Evolutionary conservation across 2,329 filamentous ascomycete species (phyloP), one percentile per base, ranked within the genome.

Genomic region (Aspergillus tamarii): DNA sequence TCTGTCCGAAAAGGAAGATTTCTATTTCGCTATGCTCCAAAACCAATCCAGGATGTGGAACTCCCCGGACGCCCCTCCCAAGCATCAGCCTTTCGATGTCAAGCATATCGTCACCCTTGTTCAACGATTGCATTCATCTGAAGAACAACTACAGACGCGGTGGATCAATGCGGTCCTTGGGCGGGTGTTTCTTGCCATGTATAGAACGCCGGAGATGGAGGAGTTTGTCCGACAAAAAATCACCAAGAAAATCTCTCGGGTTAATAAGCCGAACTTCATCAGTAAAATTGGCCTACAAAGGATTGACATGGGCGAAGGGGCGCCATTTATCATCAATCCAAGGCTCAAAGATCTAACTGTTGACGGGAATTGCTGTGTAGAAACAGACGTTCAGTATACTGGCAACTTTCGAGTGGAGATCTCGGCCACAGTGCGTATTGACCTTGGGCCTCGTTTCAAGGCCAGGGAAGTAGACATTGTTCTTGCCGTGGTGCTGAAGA

Each of bases 1-100:
- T 73, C 92, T 92, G 76, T 97, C 94, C 0, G 93, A 95, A 54
- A 99, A 99, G 77, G 95, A 99, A 78, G 95, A 99, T 76, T 98
- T 99, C 79, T 99, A 99, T 77, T 94, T 97, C 78, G 91, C 94
- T 14, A 83, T 99, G 70, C 83, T 99, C 45, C 89, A 89, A 71
- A 96, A 94, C 67, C 91, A 96, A 74, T 89, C 93, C 69, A 88
- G 90, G 70, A 85, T 86, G 19, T 84, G 87, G 62, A 84, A 84
- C 45, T 80, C 82, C 2, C 82, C 83, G 26, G 82, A 84, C 60
- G 82, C 83, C 23, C 85, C 88, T 1, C 93, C 93, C 0, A 84
- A 84, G 59, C 90, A 91, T 11, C 86, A 92, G 66, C 84, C 89
- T 16, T 96, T 96, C 71, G 91, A 96, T 34, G 87, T 93, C 19